phyloP scores from a whole-genome alignment of 495 filamentous ascomycete species.

The Aspergillus coremiiformis region DNA sequence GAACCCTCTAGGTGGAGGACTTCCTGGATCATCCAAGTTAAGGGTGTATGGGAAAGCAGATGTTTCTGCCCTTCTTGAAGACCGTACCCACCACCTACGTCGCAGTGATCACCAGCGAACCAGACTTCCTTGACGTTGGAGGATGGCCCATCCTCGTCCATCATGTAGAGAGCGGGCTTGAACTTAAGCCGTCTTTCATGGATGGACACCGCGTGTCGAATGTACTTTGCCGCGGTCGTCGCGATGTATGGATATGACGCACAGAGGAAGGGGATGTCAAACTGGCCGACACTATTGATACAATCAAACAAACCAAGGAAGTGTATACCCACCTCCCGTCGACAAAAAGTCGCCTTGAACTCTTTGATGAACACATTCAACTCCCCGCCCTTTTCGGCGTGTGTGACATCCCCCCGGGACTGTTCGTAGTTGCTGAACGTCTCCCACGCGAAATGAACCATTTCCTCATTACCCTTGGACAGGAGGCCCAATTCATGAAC shows the following conservation, averaged over 20 bases:
- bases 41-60: constrained; percentile 28
- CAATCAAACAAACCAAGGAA: constrained; percentile 43
- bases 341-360: constrained; percentile 38
- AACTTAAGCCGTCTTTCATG: constrained; percentile 57
- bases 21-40: constrained; percentile 37
- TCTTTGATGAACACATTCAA: constrained; percentile 27
- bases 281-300: constrained; percentile 33
- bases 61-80: constrained; percentile 21
- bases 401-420: constrained; percentile 1
- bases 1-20: constrained; percentile 16
- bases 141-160: constrained; percentile 39
- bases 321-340: constrained; percentile 20
- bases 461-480: constrained; percentile 71
- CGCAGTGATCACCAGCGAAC: constrained; percentile 66
- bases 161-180: constrained; percentile 53
- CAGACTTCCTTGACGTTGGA: constrained; percentile 68
- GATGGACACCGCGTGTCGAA: constrained; percentile 58
- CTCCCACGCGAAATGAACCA: constrained; percentile 71
- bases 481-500: constrained; percentile 70
- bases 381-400: constrained; percentile 14
- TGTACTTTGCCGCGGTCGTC: constrained; percentile 41
- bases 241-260: constrained; percentile 8
- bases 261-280: constrained; percentile 21
- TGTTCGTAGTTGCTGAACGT: constrained; percentile 12
- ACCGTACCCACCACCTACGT: constrained; percentile 69